A percentile compares a stretch with the other conserved stretches of the same genome.
Evolutionary conservation across 495 filamentous ascomycete species (phyloP).

Genomic region (Xylaria bambusicola): DNA sequence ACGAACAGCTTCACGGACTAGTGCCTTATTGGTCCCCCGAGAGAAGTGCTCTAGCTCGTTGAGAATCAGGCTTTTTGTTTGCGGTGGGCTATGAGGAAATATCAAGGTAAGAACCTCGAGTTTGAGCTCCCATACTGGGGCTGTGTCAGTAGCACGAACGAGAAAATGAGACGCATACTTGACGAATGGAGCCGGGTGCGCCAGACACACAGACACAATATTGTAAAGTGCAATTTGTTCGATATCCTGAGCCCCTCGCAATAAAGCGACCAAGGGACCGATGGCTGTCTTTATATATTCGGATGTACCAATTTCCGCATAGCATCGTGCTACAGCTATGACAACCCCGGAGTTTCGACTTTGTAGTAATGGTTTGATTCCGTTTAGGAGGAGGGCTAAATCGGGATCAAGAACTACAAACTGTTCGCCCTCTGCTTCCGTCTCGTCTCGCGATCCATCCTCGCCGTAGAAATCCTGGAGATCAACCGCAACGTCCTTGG

Average conservation of each 20-base stretch:
- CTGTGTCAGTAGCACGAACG: conserved; percentile 76
- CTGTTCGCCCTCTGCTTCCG: conserved; percentile 56
- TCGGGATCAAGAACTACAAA: conserved; percentile 73
- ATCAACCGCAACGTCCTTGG: conserved; percentile 38
- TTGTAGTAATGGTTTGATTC: conserved; percentile 80
- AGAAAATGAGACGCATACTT: conserved; percentile 86
- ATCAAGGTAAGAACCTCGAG: conserved; percentile 86
- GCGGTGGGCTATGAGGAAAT: conserved; percentile 75
- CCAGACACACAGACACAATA: conserved; percentile 83
- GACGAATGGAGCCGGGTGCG: conserved; percentile 72
- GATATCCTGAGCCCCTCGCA: conserved; percentile 82
- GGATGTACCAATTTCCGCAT: conserved; percentile 75
- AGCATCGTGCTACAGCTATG: conserved; percentile 81
- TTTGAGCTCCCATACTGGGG: conserved; percentile 84
- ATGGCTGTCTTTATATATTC: conserved; percentile 70
- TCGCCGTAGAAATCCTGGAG: conserved; percentile 77
- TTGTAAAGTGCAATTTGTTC: conserved; percentile 89
- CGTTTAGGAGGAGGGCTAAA: conserved; percentile 76
- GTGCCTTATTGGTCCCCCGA: conserved; percentile 67
- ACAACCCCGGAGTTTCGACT: conserved; percentile 93
- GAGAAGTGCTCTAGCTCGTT: conserved; percentile 93
- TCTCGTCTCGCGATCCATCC: conserved; percentile 43
- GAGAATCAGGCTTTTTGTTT: conserved; percentile 81
- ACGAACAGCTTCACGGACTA: conserved; percentile 84
- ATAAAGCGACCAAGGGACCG: conserved; percentile 80